Evolutionary conservation across 2,329 filamentous ascomycete genomes (phyloP), one percentile per base, ranked within the genome.

Genomic region (Pseudocercospora pini-densiflorae): DNA sequence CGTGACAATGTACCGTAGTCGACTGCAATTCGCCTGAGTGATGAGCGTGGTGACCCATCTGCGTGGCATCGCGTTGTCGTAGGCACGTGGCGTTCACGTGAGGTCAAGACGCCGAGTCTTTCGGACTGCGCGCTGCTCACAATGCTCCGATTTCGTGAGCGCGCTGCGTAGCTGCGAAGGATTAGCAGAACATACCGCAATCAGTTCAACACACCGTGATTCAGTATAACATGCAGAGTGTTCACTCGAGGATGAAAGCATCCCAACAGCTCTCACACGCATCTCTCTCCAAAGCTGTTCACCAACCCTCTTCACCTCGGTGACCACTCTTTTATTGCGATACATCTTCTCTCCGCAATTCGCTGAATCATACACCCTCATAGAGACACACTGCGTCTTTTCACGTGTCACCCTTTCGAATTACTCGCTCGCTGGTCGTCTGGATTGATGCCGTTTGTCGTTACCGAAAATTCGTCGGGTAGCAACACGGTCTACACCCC

Each of bases 401-500:
- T 21, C n/a, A 21, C 47, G n/a, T 51, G 47, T 51, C 47, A 21
- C 19, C 53, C 12, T 19, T 31, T 31, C 53, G 29, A n/a, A 14
- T 36, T 23, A 21, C 6, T 33, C 29, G n/a, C 9, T 24, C 54
- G 54, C 54, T 58, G 54, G 54, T 19, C 16, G 54, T 33, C 54
- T 19, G 55, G 19, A 58, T 58, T 16, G 55, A 58, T 58, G 55
- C 55, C 55, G 16, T 58, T 58, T 19, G 55, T 43, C 33, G 55
- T 43, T 24, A 21, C 54, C 31, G 33, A 10, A 36, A 40, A 27
- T 14, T 40, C 31, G 31, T 58, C 55, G 14, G 31, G 55, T 24
- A 58, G 55, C 55, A 58, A 58, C 31, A 58, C 55, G 31, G n/a
- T 49, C 12, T 63, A 63, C 21, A 63, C 61, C 36, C 61, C 61